phyloP scores from a whole-genome alignment of 306 rosid genomes.

The Abrus pulchellus region DNA sequence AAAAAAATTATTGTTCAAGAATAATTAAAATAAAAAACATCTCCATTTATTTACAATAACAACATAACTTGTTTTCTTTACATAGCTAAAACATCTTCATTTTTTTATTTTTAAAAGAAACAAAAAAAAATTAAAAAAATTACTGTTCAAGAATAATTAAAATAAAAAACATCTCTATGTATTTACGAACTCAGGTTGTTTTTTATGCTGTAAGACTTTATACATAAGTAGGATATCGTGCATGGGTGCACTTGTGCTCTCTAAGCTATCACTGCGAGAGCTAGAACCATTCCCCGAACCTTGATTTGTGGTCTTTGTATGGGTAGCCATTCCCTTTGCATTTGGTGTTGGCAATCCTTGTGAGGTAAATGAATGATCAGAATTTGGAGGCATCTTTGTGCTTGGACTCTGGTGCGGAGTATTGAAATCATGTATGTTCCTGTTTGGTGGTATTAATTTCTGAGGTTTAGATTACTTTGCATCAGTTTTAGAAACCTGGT shows the following conservation, averaged over 20 bases:
- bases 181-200: too few relatives aligned
- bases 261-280: slow-evolving; percentile 77
- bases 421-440: slow-evolving; percentile 46
- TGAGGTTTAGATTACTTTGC: slow-evolving; percentile 41
- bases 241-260: slow-evolving; percentile 61
- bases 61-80: too few relatives aligned
- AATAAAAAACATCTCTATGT: too few relatives aligned
- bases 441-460: slow-evolving; percentile 39
- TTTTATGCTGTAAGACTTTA: too few relatives aligned
- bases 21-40: too few relatives aligned
- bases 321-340: slow-evolving; percentile 45
- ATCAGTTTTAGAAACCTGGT: slow-evolving; percentile 52
- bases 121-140: too few relatives aligned
- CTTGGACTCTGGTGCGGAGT: slow-evolving; percentile 48
- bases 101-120: too few relatives aligned
- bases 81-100: too few relatives aligned
- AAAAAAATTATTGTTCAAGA: too few relatives aligned
- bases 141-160: too few relatives aligned
- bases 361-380: slow-evolving; percentile 47
- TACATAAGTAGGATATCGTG: too few relatives aligned
- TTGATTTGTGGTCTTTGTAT: slow-evolving; percentile 46
- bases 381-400: slow-evolving; percentile 47
- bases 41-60: too few relatives aligned
- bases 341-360: slow-evolving; percentile 19
- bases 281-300: slow-evolving; percentile 51